Evolutionary conservation across 306 rosid genomes (phyloP).

Genomic region (Citrullus mucosospermus): DNA sequence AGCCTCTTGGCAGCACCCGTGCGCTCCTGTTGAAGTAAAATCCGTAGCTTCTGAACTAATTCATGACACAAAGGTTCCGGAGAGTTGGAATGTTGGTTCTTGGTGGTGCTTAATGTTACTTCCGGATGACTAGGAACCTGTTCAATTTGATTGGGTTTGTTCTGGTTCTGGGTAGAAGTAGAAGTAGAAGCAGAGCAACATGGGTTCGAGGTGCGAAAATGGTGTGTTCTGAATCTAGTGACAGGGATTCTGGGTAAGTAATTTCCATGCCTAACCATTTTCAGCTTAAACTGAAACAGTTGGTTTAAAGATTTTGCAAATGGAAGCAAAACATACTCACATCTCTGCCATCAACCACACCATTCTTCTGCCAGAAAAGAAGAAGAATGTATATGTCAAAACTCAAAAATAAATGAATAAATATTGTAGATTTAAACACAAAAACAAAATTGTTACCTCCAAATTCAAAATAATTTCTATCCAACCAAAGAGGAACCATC

Average conservation of each 20-base stretch:
- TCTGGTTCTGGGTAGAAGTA: neutral
- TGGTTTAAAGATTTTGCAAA: neutral
- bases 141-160: neutral
- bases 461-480: too few species aligned
- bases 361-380: neutral
- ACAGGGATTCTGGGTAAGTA: constrained; percentile 17
- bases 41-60: constrained; percentile 31
- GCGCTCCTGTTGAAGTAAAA: constrained; percentile 32
- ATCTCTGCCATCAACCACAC: neutral
- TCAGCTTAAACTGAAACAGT: neutral
- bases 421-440: neutral
- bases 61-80: constrained; percentile 21
- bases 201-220: neutral
- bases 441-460: neutral
- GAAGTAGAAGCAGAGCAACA: constrained; percentile 25
- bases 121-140: neutral
- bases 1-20: constrained; percentile 23
- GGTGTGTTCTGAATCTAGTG: constrained; percentile 6
- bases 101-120: neutral
- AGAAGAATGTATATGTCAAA: neutral
- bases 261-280: constrained; percentile 23
- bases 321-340: neutral
- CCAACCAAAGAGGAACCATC: too few species aligned
- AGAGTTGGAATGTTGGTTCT: neutral
- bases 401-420: neutral